Evolutionary conservation across 306 rosid genomes (phyloP).

Genomic region (Senna siamea): DNA sequence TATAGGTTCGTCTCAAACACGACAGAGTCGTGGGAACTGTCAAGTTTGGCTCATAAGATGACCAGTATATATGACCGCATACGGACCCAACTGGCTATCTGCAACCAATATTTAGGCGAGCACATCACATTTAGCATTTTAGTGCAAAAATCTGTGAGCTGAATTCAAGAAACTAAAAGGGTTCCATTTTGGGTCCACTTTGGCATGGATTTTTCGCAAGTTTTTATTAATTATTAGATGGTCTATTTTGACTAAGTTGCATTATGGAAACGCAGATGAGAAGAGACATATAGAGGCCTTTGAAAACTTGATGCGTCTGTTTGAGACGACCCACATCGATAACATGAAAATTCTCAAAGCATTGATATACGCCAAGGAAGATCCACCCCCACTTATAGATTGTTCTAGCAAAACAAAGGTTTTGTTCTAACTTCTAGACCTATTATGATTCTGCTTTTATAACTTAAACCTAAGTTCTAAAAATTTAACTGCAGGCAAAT

Average conservation of each 20-base stretch:
- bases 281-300: slow-evolving; percentile 15
- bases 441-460: background rate
- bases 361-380: slow-evolving; percentile 30
- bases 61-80: slow-evolving; percentile 52
- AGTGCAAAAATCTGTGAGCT: too few species aligned
- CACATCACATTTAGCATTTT: background rate
- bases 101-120: slow-evolving; percentile 55
- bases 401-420: slow-evolving; percentile 27
- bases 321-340: background rate
- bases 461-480: background rate
- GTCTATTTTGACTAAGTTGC: too few species aligned
- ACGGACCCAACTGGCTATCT: slow-evolving; percentile 40
- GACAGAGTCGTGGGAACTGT: slow-evolving; percentile 57
- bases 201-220: too few species aligned
- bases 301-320: background rate
- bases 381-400: slow-evolving; percentile 17
- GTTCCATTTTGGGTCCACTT: too few species aligned
- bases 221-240: too few species aligned
- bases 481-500: slow-evolving; percentile 11
- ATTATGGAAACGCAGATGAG: slow-evolving; percentile 15
- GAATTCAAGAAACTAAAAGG: too few species aligned
- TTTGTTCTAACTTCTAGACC: slow-evolving; percentile 1
- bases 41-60: slow-evolving; percentile 63
- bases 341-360: slow-evolving; percentile 31
- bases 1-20: slow-evolving; percentile 46